Base-by-base conservation (phyloP, 805 yeast species). In the Saturnispora saitoi region DNA sequence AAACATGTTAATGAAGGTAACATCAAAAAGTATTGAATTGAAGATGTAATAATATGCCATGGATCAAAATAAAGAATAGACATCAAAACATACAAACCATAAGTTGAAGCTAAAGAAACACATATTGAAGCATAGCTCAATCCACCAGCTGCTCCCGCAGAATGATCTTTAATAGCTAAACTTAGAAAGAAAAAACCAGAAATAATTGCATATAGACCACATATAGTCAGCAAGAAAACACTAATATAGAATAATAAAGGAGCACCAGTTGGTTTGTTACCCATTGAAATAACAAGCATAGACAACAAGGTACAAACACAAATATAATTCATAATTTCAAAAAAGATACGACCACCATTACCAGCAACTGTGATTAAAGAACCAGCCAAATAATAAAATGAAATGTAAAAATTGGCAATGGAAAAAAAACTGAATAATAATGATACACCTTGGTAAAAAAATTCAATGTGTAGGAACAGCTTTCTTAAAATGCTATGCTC, bases 241-340 rank as follows among this genome's bases (percentile, higher is more conserved):
- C 90, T 75, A 0, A 75, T 67, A 58, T 86, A 72, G 67, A 89
- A 93, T 45, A 91, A 66, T 46, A 77, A 81, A 49, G 81, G 82
- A 0, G 96, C 91, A 31, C 99, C 99, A 58, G 93, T 98, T 2
- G 99, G 99, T 59, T 98, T 77, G 62, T 93, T 93, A 54, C 99
- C 99, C 77, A 93, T 85, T 0, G 97, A 89, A 32, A 90, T 85
- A 55, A 93, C 83, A 60, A 93, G 86, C 66, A 89, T 82, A n/a
- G 95, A 79, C 11, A 93, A 81, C 57, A 93, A 73, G 17, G 86
- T 83, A 63, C 95, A 81, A 47, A 89, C 75, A 59, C 91, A 80
- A 52, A 88, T 68, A 63, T 93, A 90, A 64, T 89, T 87, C 79
- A 93, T 81, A 40, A 90, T 73, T 44, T 89, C 83, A 65, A 90